Percentiles rank a stretch among this genome's conserved stretches.
Conservation (phyloP, 345 rosid genomes). For the Crucihimalaya himalaica region DNA sequence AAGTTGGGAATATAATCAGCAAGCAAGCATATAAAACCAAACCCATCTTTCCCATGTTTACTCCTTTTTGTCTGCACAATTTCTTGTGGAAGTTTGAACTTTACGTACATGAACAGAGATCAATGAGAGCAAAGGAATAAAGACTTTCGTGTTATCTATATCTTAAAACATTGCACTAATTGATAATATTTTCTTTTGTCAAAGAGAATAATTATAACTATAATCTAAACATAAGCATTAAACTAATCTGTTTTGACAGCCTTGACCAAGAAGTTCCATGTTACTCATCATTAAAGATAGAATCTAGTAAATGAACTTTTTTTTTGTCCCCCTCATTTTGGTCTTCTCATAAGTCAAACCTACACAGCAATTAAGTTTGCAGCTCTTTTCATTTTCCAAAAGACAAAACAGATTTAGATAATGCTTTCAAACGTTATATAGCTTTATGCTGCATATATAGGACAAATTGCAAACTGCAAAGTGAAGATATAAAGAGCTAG, state of each 20-base stretch:
- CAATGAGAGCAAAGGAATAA: not conserved
- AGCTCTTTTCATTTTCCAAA: not conserved
- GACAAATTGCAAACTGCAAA: not conserved
- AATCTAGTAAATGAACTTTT: not conserved
- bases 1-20: not conserved
- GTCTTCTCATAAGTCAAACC: not conserved
- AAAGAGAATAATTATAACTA: not conserved
- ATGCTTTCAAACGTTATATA: not conserved
- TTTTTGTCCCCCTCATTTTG: not conserved
- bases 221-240: not conserved
- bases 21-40: conserved; percentile 16
- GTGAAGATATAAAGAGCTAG: not conserved
- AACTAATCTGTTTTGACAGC: not conserved
- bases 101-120: not conserved
- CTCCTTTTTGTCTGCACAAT: not conserved
- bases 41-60: not conserved
- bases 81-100: not conserved
- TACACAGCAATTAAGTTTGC: not conserved
- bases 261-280: not conserved
- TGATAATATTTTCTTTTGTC: not conserved
- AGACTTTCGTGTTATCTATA: not conserved
- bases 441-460: not conserved
- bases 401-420: not conserved
- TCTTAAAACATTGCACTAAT: not conserved
- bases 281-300: not conserved